Percentiles rank a stretch among this genome's conserved stretches.
Conservation (phyloP, 1,284 basidiomycete genomes). For the Caloboletus inedulis region DNA sequence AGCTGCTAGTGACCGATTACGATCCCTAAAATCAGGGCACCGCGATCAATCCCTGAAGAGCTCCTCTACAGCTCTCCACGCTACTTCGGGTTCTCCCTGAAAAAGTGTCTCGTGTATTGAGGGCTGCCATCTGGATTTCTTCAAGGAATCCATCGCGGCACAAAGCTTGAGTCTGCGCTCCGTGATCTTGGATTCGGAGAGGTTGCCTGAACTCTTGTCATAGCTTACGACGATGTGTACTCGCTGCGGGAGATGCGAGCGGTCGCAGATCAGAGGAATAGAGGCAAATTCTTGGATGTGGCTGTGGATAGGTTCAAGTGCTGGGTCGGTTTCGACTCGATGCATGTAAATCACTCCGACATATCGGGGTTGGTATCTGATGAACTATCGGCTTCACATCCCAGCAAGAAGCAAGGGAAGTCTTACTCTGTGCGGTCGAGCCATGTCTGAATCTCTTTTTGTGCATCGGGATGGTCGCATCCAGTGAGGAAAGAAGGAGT, state of each 20-base stretch:
- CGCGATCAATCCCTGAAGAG: conserved; percentile 3
- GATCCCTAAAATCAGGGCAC: background rate
- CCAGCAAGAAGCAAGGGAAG: background rate
- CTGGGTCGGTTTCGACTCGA: conserved; percentile 21
- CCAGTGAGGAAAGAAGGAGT: conserved; percentile 23
- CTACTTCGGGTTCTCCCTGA: conserved; percentile 14
- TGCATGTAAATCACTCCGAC: conserved; percentile 24
- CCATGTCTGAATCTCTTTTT: conserved; percentile 11
- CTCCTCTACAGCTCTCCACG: conserved; percentile 14
- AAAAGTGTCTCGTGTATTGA: conserved; percentile 12
- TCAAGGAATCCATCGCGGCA: background rate
- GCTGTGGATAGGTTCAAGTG: conserved; percentile 4
- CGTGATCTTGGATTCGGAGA: conserved; percentile 6
- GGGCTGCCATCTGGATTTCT: background rate
- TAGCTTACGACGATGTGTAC: conserved; percentile 15
- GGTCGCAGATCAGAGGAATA: background rate
- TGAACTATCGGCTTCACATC: background rate
- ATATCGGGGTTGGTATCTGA: conserved; percentile 7
- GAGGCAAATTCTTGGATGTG: conserved; percentile 9
- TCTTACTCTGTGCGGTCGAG: background rate
- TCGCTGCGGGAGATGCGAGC: background rate
- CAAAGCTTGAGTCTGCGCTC: background rate
- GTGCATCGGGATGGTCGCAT: conserved; percentile 5
- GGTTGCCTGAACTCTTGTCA: conserved; percentile 9
- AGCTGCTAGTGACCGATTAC: no score